phyloP scores from a whole-genome alignment of 306 rosid genomes.

The Vicia faba region DNA sequence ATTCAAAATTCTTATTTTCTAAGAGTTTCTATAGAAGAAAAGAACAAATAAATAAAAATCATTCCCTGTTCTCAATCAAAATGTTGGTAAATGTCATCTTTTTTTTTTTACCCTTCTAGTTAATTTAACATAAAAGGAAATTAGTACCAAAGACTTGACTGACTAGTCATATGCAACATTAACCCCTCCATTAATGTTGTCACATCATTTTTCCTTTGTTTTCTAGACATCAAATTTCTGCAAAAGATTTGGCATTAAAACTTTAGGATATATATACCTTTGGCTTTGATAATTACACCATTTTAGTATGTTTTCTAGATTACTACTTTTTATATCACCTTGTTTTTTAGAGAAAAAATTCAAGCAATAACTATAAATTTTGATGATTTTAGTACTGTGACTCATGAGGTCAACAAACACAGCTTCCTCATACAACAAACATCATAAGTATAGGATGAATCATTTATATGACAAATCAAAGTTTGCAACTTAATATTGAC shows the following conservation, averaged over 20 bases:
- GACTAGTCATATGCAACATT: conserved; percentile 33
- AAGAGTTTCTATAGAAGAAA: not conserved
- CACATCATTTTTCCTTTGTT: conserved; percentile 42
- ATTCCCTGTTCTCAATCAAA: not conserved
- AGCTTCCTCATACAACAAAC: conserved; percentile 16
- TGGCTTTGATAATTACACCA: conserved; percentile 29
- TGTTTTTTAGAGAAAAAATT: conserved; percentile 20
- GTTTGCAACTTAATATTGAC: conserved; percentile 22
- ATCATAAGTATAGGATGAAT: conserved; percentile 23
- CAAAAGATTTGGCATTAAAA: conserved; percentile 33
- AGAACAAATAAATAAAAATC: not conserved
- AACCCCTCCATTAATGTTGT: conserved; percentile 33
- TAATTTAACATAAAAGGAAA: conserved; percentile 1
- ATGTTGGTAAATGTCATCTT: conserved; percentile 21
- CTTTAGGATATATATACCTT: conserved; percentile 33
- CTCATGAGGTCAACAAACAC: conserved; percentile 17
- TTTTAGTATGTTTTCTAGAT: conserved; percentile 17
- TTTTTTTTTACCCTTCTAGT: conserved; percentile 7
- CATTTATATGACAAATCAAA: conserved; percentile 38
- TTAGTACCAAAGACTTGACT: conserved; percentile 28
- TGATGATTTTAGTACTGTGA: conserved; percentile 1
- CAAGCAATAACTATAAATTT: conserved; percentile 1
- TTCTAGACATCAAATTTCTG: conserved; percentile 36
- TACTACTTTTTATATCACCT: conserved; percentile 19
- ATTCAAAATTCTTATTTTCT: not conserved